These are phyloP conservation scores for Amylostereum areolatum DNA, from an alignment of 1,284 basidiomycete genomes.

Conservation along the genomic window DNA sequence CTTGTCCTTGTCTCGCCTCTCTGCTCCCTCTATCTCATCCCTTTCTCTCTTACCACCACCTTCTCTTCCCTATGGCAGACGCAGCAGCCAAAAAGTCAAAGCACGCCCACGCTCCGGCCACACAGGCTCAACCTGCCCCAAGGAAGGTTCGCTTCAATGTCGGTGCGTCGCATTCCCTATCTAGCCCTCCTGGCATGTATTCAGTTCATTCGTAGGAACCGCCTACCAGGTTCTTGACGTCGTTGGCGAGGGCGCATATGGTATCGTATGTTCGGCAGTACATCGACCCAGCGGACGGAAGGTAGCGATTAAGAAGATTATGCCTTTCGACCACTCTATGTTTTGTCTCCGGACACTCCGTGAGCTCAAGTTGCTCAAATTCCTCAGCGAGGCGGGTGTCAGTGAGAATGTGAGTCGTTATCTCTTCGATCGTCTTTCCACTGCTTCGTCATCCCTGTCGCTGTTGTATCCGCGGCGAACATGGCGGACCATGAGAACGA, in stretches of 20 bases:
- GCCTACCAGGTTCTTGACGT: conserved; percentile 88
- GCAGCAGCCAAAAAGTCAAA: conserved; percentile 44
- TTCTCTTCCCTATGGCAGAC: conserved; percentile 11
- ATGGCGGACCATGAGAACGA: neutral
- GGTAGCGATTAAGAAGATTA: conserved; percentile 89
- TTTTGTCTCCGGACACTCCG: conserved; percentile 83
- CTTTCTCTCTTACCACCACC: conserved; percentile 7
- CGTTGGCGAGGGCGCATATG: conserved; percentile 84
- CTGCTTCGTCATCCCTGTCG: neutral
- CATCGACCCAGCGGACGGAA: conserved; percentile 76
- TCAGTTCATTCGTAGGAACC: conserved; percentile 40
- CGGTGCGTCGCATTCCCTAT: conserved; percentile 45
- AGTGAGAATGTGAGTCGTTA: conserved; percentile 78
- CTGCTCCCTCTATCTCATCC: conserved; percentile 1
- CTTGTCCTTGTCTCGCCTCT: conserved; percentile 8
- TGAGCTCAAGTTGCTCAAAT: conserved; percentile 86
- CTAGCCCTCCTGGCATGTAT: conserved; percentile 3
- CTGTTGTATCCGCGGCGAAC: neutral
- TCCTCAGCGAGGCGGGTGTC: conserved; percentile 85
- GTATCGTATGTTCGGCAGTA: conserved; percentile 85
- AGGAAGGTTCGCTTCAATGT: conserved; percentile 91
- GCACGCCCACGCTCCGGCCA: conserved; percentile 52
- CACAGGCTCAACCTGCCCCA: conserved; percentile 58
- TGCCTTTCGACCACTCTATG: conserved; percentile 91
- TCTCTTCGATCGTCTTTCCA: neutral